phyloP scores from a whole-genome alignment of 2,329 filamentous ascomycete species.

The Colletotrichum sp. region DNA sequence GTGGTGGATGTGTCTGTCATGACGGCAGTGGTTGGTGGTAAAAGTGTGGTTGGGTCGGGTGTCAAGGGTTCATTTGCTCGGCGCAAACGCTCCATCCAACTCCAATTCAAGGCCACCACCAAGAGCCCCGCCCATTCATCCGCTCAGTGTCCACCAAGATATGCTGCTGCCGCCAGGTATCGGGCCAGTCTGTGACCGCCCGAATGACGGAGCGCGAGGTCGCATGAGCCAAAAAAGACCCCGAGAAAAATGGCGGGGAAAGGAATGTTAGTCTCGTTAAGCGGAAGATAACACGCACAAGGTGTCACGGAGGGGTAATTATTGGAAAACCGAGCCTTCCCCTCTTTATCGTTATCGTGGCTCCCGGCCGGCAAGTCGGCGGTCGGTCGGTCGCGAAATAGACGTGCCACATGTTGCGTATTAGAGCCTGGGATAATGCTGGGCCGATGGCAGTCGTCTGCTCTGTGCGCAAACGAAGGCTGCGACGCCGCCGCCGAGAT shows the following conservation, averaged over 20 bases:
- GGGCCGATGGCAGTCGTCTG: background rate
- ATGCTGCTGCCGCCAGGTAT: background rate
- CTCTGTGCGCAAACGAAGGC: background rate
- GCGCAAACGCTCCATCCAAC: background rate
- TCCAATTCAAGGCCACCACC: background rate
- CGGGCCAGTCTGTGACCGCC: background rate
- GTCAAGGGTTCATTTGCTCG: background rate
- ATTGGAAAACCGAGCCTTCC: background rate
- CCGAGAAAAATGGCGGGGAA: background rate
- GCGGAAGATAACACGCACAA: background rate
- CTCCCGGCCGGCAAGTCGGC: slow-evolving; percentile 4
- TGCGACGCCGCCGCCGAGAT: background rate
- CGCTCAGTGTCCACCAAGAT: background rate
- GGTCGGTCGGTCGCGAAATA: background rate
- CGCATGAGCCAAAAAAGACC: background rate
- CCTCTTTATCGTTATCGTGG: background rate
- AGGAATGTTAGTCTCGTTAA: background rate
- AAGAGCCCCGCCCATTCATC: background rate
- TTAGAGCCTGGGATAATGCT: background rate
- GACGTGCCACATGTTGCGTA: background rate
- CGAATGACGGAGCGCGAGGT: background rate
- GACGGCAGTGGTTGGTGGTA: slow-evolving; percentile 6
- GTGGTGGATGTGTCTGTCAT: background rate
- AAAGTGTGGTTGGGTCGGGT: background rate
- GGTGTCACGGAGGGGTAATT: background rate